Evolutionary conservation across 1,284 basidiomycete species (phyloP).

Genomic region (Phylloboletellus chloephorus): DNA sequence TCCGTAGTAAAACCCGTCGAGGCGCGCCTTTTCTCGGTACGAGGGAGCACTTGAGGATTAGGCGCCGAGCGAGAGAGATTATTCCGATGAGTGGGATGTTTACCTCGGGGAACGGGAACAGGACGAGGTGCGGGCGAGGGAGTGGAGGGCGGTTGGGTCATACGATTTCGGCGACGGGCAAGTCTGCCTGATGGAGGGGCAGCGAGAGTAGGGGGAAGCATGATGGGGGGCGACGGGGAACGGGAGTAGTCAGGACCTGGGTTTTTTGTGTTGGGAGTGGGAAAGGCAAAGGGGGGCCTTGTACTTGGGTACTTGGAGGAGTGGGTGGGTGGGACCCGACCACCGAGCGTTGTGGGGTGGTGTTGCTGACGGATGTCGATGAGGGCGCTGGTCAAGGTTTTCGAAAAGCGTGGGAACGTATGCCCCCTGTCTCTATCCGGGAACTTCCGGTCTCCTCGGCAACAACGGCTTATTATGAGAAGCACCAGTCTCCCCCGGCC

Average conservation of each 20-base stretch:
- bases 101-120: conserved; percentile 45
- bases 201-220: conserved; percentile 39
- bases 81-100: conserved; percentile 36
- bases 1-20: conserved; percentile 27
- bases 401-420: too few relatives aligned
- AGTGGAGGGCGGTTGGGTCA: conserved; percentile 20
- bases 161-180: conserved; percentile 44
- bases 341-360: too few relatives aligned
- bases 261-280: too few relatives aligned
- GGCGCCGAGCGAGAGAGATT: conserved; percentile 34
- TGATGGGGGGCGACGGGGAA: conserved; percentile 22
- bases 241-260: conserved; percentile 22
- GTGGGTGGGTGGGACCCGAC: too few relatives aligned
- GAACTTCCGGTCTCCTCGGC: too few relatives aligned
- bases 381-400: too few relatives aligned
- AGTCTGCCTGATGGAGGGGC: conserved; percentile 48
- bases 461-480: too few relatives aligned
- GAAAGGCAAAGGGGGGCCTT: too few relatives aligned
- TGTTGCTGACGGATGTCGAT: too few relatives aligned
- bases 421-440: too few relatives aligned
- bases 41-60: conserved; percentile 10
- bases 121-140: conserved; percentile 28
- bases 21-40: conserved; percentile 29
- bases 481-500: too few relatives aligned
- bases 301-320: too few relatives aligned